phyloP scores from a whole-genome alignment of 129 eudicot species.

The Arctium lappa region DNA sequence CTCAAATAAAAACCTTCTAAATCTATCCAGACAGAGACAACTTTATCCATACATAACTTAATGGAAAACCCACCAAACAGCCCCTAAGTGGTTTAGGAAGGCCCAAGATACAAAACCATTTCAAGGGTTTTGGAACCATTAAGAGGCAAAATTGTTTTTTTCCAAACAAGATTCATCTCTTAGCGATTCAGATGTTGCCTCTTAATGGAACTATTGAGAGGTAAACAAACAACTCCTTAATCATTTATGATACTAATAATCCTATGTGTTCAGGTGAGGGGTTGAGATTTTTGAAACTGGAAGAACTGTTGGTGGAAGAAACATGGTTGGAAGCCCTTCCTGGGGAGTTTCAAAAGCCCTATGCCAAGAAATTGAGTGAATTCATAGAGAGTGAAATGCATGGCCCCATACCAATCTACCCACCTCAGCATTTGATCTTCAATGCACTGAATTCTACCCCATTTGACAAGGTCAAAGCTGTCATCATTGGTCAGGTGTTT shows the following conservation, averaged over 20 bases:
- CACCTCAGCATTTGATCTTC: constrained; percentile 86
- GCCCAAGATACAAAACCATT: no score
- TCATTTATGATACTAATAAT: not conserved
- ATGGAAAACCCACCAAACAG: no score
- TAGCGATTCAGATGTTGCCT: no score
- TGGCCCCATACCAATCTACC: constrained; percentile 62
- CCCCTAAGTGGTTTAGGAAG: no score
- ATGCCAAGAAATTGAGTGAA: constrained; percentile 56
- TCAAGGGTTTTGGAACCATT: no score
- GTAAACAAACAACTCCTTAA: not conserved
- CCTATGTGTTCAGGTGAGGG: constrained; percentile 26
- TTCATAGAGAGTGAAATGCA: constrained; percentile 70
- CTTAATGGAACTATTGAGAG: no score
- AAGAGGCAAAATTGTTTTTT: no score
- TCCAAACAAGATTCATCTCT: no score
- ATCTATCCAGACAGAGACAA: no score
- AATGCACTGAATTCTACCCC: constrained; percentile 90
- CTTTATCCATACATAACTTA: no score
- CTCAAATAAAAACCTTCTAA: no score
- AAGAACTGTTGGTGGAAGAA: constrained; percentile 81
- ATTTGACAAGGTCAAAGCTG: constrained; percentile 80
- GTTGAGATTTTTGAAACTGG: constrained; percentile 44
- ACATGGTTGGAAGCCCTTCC: constrained; percentile 74
- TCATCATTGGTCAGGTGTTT: constrained; percentile 89
- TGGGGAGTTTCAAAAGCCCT: constrained; percentile 76